Evolutionary conservation across 129 eudicot species (phyloP), one percentile per base, ranked within the genome.

Genomic region (Chrysanthemum lavandulifolium): DNA sequence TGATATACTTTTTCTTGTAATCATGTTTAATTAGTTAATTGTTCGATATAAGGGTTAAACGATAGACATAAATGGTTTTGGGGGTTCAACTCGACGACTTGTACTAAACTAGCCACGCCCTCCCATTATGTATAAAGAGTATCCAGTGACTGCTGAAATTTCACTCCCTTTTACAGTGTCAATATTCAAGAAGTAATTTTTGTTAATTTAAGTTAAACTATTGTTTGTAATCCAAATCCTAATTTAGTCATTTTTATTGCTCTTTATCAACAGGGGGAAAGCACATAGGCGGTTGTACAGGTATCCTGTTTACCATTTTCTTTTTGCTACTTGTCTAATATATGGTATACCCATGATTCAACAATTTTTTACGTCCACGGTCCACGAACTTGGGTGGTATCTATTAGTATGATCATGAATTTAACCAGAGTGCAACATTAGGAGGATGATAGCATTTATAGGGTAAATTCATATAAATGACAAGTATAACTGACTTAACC

Each of bases 251-350:
- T 76, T 50, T 74, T 25, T 59, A 11, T 65, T 55, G 7, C 63
- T 76, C 54, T 84, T 58, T 25, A 21, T 73, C 48, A 59, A 62
- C 95, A 93, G 98, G 98, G 9, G 98, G 90, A 40, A 79, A 89
- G 70, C 96, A 93, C 87, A 87, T 93, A 54, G 98, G 98, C 27
- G 96, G 96, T 57, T 93, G 95, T 82, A 72, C 98, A 66, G 98
- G 98, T 93, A 85, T 66, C 27, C 33, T 78, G 49, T 67, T 61
- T 60, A 31, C 29, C 56, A 59, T 63, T 15, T 18, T 14, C 47
- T 15, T 61, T 57, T 68, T 55, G 5, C 19, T 63, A 68, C 43
- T 65, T 21, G 19, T 19, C 15, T 54, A 25, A 63, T 68, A 27
- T 68, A 67, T 50, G 48, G 11, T 13, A 50, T 40, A 8, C 47